A percentile compares a stretch with the other conserved stretches of the same genome.
These are phyloP conservation scores for Thraustotheca clavata DNA, from an alignment of 352 stramenopile species.

Conservation along the genomic window DNA sequence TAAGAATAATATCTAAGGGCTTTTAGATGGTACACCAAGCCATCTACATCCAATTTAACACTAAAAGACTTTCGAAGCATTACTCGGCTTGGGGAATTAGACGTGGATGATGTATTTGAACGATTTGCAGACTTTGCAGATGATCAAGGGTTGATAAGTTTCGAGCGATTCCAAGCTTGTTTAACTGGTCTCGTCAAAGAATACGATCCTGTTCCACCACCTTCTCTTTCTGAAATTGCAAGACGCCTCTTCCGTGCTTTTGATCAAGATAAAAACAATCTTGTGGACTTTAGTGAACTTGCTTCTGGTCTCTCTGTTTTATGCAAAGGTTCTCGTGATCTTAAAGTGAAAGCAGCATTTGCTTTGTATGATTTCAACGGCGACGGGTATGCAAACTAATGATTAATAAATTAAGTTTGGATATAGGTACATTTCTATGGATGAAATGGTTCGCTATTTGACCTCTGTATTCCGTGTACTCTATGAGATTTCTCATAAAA, in stretches of 20 bases:
- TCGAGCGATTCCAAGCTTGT: slow-evolving; percentile 16
- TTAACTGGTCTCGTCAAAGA: slow-evolving; percentile 10
- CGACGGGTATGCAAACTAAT: slow-evolving; percentile 22
- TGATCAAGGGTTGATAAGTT: slow-evolving; percentile 23
- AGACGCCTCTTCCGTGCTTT: slow-evolving; percentile 26
- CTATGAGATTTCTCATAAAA: slow-evolving; percentile 23
- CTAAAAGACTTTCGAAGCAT: slow-evolving; percentile 76
- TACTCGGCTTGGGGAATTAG: slow-evolving; percentile 71
- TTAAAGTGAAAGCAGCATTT: slow-evolving; percentile 28
- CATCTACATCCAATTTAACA: slow-evolving; percentile 33
- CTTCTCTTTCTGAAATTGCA: background rate
- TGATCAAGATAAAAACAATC: slow-evolving; percentile 14
- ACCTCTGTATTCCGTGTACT: slow-evolving; percentile 27
- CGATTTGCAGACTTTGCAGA: slow-evolving; percentile 26
- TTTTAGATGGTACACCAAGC: slow-evolving; percentile 15
- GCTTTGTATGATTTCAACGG: slow-evolving; percentile 29
- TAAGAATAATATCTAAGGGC: background rate
- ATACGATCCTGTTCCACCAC: slow-evolving; percentile 7
- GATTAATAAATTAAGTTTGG: background rate
- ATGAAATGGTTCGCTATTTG: slow-evolving; percentile 27
- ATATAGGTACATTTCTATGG: slow-evolving; percentile 22
- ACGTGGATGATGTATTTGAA: slow-evolving; percentile 50
- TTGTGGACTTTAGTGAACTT: slow-evolving; percentile 30
- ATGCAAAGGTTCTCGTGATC: slow-evolving; percentile 23
- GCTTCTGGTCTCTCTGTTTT: slow-evolving; percentile 25